phyloP scores from a whole-genome alignment of 768 basidiomycete species.

The Russula emetica region DNA sequence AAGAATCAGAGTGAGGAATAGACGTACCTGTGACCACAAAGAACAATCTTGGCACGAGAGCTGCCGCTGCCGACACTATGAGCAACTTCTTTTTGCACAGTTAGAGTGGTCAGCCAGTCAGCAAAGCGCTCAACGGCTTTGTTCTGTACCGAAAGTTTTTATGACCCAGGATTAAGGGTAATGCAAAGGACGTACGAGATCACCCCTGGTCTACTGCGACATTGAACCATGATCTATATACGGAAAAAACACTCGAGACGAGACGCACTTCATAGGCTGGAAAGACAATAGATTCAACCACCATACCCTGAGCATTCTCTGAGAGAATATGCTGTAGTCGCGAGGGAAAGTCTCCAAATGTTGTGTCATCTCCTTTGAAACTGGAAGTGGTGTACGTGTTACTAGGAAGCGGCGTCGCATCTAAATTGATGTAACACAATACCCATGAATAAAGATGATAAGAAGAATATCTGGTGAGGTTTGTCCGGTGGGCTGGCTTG shows the following conservation, averaged over 20 bases:
- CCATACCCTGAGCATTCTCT: constrained; percentile 52
- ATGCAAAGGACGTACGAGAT: constrained; percentile 54
- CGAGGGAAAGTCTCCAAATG: constrained; percentile 74
- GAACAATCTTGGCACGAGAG: constrained; percentile 66
- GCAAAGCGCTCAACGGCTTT: constrained; percentile 76
- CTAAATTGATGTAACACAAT: constrained; percentile 30
- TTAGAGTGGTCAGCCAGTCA: constrained; percentile 88
- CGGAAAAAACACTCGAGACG: constrained; percentile 5
- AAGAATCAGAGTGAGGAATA: neutral
- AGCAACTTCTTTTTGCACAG: constrained; percentile 78
- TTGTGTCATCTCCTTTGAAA: constrained; percentile 61
- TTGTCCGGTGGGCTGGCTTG: neutral
- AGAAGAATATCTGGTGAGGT: constrained; percentile 48
- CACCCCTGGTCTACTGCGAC: constrained; percentile 71
- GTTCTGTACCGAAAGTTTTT: constrained; percentile 14
- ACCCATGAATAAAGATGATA: constrained; percentile 79
- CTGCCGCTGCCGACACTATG: constrained; percentile 72
- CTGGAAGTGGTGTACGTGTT: constrained; percentile 30
- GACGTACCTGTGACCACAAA: constrained; percentile 83
- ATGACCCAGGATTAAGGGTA: constrained; percentile 1
- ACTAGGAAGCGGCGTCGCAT: neutral
- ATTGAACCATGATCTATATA: constrained; percentile 2
- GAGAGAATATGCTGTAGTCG: constrained; percentile 72
- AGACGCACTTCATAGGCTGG: constrained; percentile 77
- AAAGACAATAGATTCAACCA: constrained; percentile 75